phyloP scores from a whole-genome alignment of 148 eudicot genomes.

The Cornus kousa region DNA sequence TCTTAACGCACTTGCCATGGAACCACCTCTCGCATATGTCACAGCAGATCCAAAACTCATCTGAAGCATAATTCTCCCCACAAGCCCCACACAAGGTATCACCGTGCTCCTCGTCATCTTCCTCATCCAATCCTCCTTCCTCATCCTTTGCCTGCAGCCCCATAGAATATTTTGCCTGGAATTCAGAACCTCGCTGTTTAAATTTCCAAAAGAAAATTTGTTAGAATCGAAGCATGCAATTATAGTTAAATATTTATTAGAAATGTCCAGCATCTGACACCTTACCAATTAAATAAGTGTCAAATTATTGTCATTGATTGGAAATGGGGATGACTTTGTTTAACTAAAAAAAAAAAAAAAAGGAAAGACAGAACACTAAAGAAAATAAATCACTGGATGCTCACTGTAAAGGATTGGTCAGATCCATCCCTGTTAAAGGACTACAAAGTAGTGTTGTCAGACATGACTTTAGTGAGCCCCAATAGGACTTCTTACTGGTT shows the following conservation, averaged over 20 bases:
- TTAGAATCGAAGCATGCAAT: neutral
- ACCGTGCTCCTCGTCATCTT: constrained; percentile 56
- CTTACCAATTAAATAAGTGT: neutral
- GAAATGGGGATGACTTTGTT: too few species aligned
- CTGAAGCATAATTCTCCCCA: constrained; percentile 53
- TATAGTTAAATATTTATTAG: neutral
- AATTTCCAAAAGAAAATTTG: neutral
- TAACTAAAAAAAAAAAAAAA: too few species aligned
- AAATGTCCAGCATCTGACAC: neutral
- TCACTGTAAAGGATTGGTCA: neutral
- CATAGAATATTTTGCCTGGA: constrained; percentile 19
- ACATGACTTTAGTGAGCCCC: constrained; percentile 1
- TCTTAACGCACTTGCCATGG: constrained; percentile 68
- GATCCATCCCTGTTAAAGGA: neutral
- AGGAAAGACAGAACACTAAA: too few species aligned
- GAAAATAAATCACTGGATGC: neutral
- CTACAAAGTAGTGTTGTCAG: neutral
- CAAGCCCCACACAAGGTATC: constrained; percentile 62
- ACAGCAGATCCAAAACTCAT: constrained; percentile 69
- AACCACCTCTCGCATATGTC: constrained; percentile 69
- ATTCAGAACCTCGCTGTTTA: constrained; percentile 22
- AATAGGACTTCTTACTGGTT: neutral
- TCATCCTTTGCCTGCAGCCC: constrained; percentile 25
- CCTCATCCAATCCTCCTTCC: constrained; percentile 47
- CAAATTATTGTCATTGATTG: neutral